phyloP scores from a whole-genome alignment of 257 asterid genomes.

The Solanum pinnatisectum region DNA sequence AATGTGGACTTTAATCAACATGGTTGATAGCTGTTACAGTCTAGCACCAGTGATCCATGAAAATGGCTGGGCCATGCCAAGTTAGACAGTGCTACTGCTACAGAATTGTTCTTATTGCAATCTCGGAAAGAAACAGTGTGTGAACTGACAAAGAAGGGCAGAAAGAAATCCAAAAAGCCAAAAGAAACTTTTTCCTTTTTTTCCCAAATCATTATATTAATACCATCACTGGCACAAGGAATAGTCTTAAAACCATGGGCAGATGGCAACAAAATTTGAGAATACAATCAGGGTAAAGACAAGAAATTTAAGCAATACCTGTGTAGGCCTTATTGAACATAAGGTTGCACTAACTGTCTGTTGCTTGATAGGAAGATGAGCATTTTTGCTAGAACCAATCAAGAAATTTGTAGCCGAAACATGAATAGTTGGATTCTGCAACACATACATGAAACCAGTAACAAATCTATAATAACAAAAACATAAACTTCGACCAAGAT shows the following conservation, averaged over 20 bases:
- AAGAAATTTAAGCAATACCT: slow-evolving; percentile 28
- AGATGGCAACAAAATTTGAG: neutral
- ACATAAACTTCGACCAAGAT: neutral
- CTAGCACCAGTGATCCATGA: neutral
- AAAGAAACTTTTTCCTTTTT: neutral
- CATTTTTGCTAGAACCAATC: slow-evolving; percentile 60
- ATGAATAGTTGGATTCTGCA: slow-evolving; percentile 59
- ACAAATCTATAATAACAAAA: neutral
- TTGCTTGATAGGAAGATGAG: slow-evolving; percentile 56
- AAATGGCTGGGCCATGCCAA: neutral
- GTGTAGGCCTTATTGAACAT: slow-evolving; percentile 49
- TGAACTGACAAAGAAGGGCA: neutral
- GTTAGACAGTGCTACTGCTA: neutral
- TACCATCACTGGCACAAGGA: neutral
- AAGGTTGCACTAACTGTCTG: slow-evolving; percentile 35
- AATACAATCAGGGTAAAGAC: neutral
- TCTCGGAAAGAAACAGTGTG: neutral
- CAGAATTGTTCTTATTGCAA: neutral
- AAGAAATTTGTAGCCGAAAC: slow-evolving; percentile 41
- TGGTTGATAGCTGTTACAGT: neutral
- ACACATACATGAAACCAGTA: neutral
- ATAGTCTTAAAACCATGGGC: neutral
- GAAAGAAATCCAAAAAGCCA: neutral
- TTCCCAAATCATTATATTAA: neutral
- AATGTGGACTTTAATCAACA: neutral